A percentile compares a stretch with the other conserved stretches of the same genome.
These are phyloP conservation scores for Harringtonia aguacate DNA, from an alignment of 2,329 filamentous ascomycete genomes.

Conservation along the genomic window DNA sequence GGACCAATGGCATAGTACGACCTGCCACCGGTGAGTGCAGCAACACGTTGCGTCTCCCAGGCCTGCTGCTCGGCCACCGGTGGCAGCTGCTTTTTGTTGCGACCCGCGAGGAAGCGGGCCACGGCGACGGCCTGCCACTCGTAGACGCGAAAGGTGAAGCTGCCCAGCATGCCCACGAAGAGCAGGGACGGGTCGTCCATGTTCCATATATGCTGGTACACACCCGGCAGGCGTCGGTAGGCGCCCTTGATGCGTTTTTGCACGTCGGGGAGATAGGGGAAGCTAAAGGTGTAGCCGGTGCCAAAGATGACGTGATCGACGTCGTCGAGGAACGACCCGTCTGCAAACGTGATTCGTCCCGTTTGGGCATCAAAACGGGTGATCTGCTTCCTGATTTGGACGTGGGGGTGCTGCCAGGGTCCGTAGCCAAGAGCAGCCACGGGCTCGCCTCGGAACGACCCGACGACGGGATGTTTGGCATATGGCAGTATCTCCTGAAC, in stretches of 20 bases:
- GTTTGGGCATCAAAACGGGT: constrained; percentile 22
- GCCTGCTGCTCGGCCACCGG: constrained; percentile 32
- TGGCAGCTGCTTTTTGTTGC: constrained; percentile 33
- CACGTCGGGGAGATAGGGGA: constrained; percentile 47
- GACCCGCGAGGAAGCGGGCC: constrained; percentile 44
- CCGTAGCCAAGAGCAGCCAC: constrained; percentile 28
- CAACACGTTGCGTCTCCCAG: constrained; percentile 49
- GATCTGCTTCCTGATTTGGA: constrained; percentile 11
- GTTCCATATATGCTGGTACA: constrained; percentile 49
- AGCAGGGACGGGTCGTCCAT: constrained; percentile 40
- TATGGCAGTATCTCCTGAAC: constrained; percentile 13
- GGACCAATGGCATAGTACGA: constrained; percentile 47
- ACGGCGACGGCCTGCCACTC: constrained; percentile 57
- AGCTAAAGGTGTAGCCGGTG: constrained; percentile 54
- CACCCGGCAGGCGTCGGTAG: constrained; percentile 31
- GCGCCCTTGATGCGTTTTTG: constrained; percentile 27
- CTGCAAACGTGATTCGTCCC: constrained; percentile 43
- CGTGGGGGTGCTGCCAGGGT: constrained; percentile 15
- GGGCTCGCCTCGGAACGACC: constrained; percentile 10
- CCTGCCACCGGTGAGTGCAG: constrained; percentile 40
- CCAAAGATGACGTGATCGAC: constrained; percentile 57
- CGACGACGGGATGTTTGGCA: constrained; percentile 13
- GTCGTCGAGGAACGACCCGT: constrained; percentile 38
- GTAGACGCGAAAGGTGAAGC: constrained; percentile 56
- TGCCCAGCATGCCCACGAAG: constrained; percentile 48